Evolutionary conservation across 495 filamentous ascomycete species (phyloP).

Genomic region (Aspergillus affinis): DNA sequence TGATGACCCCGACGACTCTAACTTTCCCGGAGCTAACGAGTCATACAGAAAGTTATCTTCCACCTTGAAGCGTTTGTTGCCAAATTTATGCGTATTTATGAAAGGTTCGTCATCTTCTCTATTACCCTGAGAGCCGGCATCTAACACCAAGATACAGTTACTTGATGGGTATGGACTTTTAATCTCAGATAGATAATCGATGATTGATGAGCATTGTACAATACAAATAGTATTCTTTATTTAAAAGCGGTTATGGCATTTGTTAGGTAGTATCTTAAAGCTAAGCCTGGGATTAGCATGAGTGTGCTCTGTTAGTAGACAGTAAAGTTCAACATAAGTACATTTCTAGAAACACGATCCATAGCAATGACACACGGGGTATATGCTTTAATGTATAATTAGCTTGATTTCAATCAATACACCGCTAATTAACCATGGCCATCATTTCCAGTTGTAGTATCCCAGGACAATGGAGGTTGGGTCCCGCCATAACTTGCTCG

Average conservation of each 20-base stretch:
- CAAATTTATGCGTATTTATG: slow-evolving; percentile 94
- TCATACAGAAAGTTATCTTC: slow-evolving; percentile 82
- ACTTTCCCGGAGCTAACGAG: not conserved
- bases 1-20: slow-evolving; percentile 17
- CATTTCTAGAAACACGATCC: too few species aligned
- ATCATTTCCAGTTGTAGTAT: not conserved
- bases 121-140: not conserved
- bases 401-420: not conserved
- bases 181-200: slow-evolving; percentile 24
- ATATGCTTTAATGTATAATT: too few species aligned
- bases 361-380: too few species aligned
- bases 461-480: not conserved
- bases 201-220: slow-evolving; percentile 38
- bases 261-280: not conserved
- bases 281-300: not conserved
- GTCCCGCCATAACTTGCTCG: not conserved
- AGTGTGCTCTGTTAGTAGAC: not conserved
- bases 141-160: slow-evolving; percentile 53
- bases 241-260: not conserved
- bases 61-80: slow-evolving; percentile 98
- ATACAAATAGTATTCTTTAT: slow-evolving; percentile 5
- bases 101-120: slow-evolving; percentile 52
- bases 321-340: not conserved
- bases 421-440: not conserved
- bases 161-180: slow-evolving; percentile 88